Percentiles rank a stretch among this genome's conserved stretches.
Evolutionary conservation across 257 asterid genomes (phyloP).

Genomic region (Solanum paucissectum): DNA sequence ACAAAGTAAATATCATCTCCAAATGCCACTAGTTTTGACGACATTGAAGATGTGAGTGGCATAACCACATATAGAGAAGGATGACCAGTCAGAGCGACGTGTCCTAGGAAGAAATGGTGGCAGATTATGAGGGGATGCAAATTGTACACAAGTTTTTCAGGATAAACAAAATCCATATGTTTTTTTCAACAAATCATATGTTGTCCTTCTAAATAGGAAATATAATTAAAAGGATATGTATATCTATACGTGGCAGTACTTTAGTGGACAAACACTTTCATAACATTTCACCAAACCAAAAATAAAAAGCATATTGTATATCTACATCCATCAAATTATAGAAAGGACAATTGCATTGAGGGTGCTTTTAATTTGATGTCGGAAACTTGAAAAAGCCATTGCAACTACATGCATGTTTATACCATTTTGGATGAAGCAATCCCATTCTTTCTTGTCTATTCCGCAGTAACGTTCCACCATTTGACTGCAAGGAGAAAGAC

Average conservation of each 20-base stretch:
- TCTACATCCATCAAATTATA: not conserved
- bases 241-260: not conserved
- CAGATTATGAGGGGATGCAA: not conserved
- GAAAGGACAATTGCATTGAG: not conserved
- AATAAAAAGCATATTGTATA: not conserved
- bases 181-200: not conserved
- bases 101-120: not conserved
- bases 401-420: not conserved
- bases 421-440: not conserved
- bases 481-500: not conserved
- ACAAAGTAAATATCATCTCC: not conserved
- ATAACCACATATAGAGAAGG: no score
- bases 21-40: not conserved
- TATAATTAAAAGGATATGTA: not conserved
- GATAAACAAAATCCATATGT: not conserved
- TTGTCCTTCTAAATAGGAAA: not conserved
- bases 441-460: not conserved
- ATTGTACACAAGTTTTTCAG: not conserved
- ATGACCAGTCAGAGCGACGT: not conserved
- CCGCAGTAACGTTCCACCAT: fast-evolving
- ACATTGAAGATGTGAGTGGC: not conserved
- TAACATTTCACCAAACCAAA: not conserved
- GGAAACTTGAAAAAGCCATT: not conserved
- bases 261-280: not conserved
- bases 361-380: not conserved